phyloP scores from a whole-genome alignment of 1,139 yeast species.

The Debaryomyces coudertii region DNA sequence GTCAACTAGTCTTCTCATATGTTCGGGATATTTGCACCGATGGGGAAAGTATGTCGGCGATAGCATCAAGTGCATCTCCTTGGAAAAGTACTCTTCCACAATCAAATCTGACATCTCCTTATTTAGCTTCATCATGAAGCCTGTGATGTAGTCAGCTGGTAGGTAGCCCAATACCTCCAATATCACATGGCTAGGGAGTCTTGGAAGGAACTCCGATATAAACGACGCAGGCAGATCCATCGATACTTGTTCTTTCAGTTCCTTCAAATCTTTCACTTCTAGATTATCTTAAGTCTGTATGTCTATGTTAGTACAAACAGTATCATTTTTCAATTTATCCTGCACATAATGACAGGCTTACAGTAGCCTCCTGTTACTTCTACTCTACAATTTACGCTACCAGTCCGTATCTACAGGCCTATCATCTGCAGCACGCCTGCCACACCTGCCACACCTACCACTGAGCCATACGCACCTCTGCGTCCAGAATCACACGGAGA shows the following conservation, averaged over 20 bases:
- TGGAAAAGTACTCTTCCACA: slow-evolving; percentile 29
- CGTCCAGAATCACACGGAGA: too few species aligned
- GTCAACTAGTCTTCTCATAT: slow-evolving; percentile 26
- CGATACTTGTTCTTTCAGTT: background rate
- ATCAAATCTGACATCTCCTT: slow-evolving; percentile 27
- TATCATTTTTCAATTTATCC: background rate
- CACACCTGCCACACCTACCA: too few species aligned
- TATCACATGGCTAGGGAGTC: slow-evolving; percentile 34
- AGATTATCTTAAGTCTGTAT: background rate
- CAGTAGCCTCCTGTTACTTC: too few species aligned
- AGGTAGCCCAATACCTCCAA: slow-evolving; percentile 26
- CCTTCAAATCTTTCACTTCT: background rate
- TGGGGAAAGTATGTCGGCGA: slow-evolving; percentile 37
- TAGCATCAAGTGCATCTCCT: slow-evolving; percentile 38
- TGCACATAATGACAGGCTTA: slow-evolving; percentile 3
- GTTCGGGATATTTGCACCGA: slow-evolving; percentile 21
- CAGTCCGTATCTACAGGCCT: too few species aligned
- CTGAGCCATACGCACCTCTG: too few species aligned
- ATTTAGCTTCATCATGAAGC: slow-evolving; percentile 25
- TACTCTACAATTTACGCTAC: too few species aligned
- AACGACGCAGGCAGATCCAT: slow-evolving; percentile 10
- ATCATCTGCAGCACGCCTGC: too few species aligned
- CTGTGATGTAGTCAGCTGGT: slow-evolving; percentile 31
- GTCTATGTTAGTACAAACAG: background rate
- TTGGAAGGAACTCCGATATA: slow-evolving; percentile 20